phyloP scores from a whole-genome alignment of 2,329 filamentous ascomycete species.

The Metarhizium rileyi region DNA sequence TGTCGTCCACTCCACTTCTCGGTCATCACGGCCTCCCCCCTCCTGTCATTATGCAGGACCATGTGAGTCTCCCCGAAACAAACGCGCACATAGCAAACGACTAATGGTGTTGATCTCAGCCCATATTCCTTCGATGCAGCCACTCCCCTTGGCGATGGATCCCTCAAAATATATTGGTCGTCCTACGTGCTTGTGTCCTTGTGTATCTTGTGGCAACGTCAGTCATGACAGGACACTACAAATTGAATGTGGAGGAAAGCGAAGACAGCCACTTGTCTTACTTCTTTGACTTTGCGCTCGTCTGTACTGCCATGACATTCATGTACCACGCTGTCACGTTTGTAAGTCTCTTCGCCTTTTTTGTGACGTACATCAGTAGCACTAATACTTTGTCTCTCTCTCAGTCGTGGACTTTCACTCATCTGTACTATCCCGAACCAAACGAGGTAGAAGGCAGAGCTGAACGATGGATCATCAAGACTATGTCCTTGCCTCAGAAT shows the following conservation, averaged over 20 bases:
- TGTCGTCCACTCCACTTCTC: conserved; percentile 28
- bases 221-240: conserved; percentile 35
- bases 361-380: background rate
- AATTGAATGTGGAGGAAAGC: conserved; percentile 28
- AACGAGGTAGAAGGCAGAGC: conserved; percentile 26
- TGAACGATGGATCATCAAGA: conserved; percentile 26
- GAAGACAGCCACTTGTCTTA: conserved; percentile 30
- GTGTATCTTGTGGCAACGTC: conserved; percentile 32
- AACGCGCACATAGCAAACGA: background rate
- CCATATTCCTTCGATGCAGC: conserved; percentile 39
- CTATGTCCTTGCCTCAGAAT: conserved; percentile 36
- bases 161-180: conserved; percentile 34
- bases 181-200: conserved; percentile 32
- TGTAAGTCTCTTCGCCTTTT: conserved; percentile 24
- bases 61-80: conserved; percentile 15
- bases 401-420: conserved; percentile 42
- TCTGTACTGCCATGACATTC: conserved; percentile 33
- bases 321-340: conserved; percentile 37
- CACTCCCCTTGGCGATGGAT: conserved; percentile 42
- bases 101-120: conserved; percentile 21
- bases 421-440: conserved; percentile 36
- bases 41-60: conserved; percentile 24
- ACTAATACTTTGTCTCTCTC: background rate
- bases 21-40: conserved; percentile 20
- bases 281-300: conserved; percentile 39